phyloP scores from a whole-genome alignment of 257 asterid species.

The Solanum boliviense region DNA sequence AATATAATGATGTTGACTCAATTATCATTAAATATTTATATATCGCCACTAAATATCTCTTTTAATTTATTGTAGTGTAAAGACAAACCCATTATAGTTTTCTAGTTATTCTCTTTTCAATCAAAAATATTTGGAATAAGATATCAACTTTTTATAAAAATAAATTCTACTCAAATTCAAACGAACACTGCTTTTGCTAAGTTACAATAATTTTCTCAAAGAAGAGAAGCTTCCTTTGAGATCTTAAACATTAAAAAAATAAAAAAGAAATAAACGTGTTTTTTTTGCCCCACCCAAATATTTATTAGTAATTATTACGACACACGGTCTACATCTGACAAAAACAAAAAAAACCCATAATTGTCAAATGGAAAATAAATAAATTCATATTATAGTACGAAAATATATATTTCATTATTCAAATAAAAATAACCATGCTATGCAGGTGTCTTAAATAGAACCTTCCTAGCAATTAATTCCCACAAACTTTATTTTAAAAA shows the following conservation, averaged over 20 bases:
- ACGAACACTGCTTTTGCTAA: neutral
- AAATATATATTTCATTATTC: neutral
- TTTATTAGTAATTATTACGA: neutral
- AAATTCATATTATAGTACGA: neutral
- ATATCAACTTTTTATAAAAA: neutral
- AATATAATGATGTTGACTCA: too few species aligned
- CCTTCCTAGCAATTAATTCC: neutral
- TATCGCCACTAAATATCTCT: too few species aligned
- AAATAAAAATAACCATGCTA: neutral
- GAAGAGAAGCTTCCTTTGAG: neutral
- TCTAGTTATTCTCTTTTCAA: neutral
- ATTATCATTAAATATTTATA: too few species aligned
- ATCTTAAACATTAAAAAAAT: neutral
- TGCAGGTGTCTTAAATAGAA: neutral
- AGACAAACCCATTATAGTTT: neutral
- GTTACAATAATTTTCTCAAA: neutral
- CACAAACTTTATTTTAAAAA: neutral
- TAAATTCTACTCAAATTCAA: neutral
- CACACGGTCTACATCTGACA: neutral
- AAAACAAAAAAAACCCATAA: neutral
- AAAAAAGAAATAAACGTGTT: neutral
- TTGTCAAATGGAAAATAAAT: neutral
- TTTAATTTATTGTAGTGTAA: too few species aligned
- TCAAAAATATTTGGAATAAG: neutral
- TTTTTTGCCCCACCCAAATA: neutral